Evolutionary conservation across 1,139 yeast species (phyloP), one percentile per base, ranked within the genome.

Genomic region (Protomyces gravidus): DNA sequence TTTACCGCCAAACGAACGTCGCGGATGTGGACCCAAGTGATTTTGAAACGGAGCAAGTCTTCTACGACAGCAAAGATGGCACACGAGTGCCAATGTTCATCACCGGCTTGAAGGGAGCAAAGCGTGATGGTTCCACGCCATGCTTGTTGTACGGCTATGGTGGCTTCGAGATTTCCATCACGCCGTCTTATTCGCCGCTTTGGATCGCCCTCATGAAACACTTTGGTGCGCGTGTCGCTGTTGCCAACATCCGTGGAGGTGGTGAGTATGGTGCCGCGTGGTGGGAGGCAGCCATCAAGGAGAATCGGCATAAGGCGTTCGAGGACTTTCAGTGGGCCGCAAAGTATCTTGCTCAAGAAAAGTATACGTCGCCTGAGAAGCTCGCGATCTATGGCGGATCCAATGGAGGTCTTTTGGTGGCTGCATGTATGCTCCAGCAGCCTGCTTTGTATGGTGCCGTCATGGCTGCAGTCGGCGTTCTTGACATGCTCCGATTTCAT

Each of bases 201-300:
- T 55, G 50, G 48, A 55, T 49, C 45, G 48, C 45, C 25, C 45
- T 48, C 33, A 55, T 55, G 59, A 55, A 55, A 30, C 55, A 55
- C 45, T 55, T 55, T 21, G 49, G 42, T 17, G 53, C 45, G 13
- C 45, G 53, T 15, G 45, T 55, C 15, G 60, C 56, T 13, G 45
- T 50, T 28, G 60, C 48, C 46, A 56, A 56, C 30, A 56, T 56
- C 15, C 55, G 60, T 15, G 60, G 60, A 6, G 60, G 60, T 11
- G 60, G 56, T 5, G 60, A 56, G 60, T 56, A 50, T 47, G 60
- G 60, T 25, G 50, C 45, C 15, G 36, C 50, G 7, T 56, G 60
- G 60, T 50, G 52, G 50, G 32, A 50, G 42, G 60, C 55, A 5
- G 60, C 55, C 27, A 50, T 45, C 50, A 25, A 45, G 19, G 40